These are phyloP conservation scores for Ascocoryne sarcoides DNA, from an alignment of 2,329 filamentous ascomycete species.

Conservation along the genomic window DNA sequence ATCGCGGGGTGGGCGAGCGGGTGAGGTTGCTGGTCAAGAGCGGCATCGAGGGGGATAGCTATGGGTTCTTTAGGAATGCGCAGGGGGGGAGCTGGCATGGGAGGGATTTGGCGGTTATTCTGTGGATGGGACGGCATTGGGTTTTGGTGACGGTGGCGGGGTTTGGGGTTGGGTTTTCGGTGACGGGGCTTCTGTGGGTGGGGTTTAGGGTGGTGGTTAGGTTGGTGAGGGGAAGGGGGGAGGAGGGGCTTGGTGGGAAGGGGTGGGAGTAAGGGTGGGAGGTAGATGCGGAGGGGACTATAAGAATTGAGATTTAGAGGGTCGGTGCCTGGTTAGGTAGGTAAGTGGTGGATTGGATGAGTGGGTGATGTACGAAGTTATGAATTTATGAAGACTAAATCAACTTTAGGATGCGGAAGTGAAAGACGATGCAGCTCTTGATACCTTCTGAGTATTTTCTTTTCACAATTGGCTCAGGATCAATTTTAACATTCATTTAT, in stretches of 20 bases:
- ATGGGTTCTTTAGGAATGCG: conserved; percentile 54
- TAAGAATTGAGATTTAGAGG: neutral
- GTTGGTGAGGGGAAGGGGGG: neutral
- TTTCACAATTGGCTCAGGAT: no score
- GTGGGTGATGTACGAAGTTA: no score
- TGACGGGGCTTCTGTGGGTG: conserved; percentile 1
- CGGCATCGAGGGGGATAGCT: conserved; percentile 54
- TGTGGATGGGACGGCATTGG: conserved; percentile 33
- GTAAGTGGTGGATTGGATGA: no score
- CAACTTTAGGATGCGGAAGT: no score
- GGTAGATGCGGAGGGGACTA: neutral
- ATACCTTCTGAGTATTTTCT: no score
- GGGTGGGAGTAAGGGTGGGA: neutral
- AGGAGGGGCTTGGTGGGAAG: neutral
- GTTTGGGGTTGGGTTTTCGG: conserved; percentile 9
- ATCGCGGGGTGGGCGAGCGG: conserved; percentile 29
- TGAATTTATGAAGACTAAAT: no score
- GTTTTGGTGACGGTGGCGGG: conserved; percentile 18
- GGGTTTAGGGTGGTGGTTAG: neutral
- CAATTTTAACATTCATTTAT: no score
- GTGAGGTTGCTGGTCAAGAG: conserved; percentile 59
- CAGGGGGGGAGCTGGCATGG: conserved; percentile 35
- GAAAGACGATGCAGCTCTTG: no score
- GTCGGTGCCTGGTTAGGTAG: no score
- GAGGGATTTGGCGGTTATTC: conserved; percentile 32